Evolutionary conservation across 2,329 filamentous ascomycete genomes (phyloP).

Genomic region (Stenocarpella maydis): DNA sequence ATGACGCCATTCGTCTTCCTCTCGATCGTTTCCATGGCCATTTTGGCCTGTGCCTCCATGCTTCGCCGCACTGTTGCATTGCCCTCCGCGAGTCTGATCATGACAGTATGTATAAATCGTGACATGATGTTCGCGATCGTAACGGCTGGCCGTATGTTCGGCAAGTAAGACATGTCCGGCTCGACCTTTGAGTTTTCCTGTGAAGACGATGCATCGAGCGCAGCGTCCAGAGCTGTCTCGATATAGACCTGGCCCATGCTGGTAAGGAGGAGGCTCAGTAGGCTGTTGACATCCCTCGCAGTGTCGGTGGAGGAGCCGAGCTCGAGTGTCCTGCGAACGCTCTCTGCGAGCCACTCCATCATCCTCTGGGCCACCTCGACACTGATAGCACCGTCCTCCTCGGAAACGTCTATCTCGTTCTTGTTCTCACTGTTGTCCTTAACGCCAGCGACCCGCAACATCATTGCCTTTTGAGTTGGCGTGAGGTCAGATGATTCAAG

Average conservation of each 20-base stretch:
- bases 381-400: conserved; percentile 86
- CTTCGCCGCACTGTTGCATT: conserved; percentile 90
- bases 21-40: conserved; percentile 80
- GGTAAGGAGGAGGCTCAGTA: conserved; percentile 83
- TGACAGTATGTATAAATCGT: conserved; percentile 87
- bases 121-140: conserved; percentile 93
- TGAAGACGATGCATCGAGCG: conserved; percentile 74
- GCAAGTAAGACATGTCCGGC: conserved; percentile 86
- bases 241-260: conserved; percentile 88
- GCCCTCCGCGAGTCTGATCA: conserved; percentile 86
- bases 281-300: conserved; percentile 88
- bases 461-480: conserved; percentile 86
- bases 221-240: conserved; percentile 73
- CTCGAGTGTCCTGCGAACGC: conserved; percentile 88
- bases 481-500: conserved; percentile 90
- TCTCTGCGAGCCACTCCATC: conserved; percentile 97
- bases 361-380: conserved; percentile 94
- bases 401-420: conserved; percentile 88
- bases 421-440: conserved; percentile 78
- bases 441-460: conserved; percentile 87
- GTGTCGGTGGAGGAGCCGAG: conserved; percentile 88
- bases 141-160: conserved; percentile 80
- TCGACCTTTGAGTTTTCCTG: conserved; percentile 84
- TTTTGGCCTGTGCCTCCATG: conserved; percentile 83
- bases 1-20: conserved; percentile 76